These are phyloP conservation scores for Trichoderma atrobrunneum DNA, from an alignment of 2,329 filamentous ascomycete genomes.

Conservation along the genomic window DNA sequence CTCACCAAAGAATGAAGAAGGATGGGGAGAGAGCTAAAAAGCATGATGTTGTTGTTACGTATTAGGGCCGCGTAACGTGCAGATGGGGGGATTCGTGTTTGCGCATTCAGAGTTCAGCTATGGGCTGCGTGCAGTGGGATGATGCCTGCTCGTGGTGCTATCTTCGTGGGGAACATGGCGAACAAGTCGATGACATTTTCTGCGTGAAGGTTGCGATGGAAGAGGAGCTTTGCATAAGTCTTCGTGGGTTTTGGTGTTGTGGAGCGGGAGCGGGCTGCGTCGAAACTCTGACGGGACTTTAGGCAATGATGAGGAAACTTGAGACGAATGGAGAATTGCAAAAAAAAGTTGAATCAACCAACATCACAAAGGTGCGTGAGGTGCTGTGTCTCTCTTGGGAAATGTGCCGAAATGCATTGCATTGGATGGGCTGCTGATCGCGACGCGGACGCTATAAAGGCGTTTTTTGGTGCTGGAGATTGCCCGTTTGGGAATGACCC, in stretches of 20 bases:
- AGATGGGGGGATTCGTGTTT: neutral
- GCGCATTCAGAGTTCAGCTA: conserved; percentile 6
- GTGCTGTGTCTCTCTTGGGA: neutral
- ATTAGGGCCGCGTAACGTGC: neutral
- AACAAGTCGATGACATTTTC: neutral
- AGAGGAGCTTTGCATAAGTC: neutral
- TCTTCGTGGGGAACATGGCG: neutral
- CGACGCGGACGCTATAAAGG: conserved; percentile 1
- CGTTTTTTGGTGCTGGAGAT: neutral
- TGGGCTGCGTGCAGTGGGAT: neutral
- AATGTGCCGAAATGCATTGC: neutral
- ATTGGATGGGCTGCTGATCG: conserved; percentile 1
- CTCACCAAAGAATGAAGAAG: neutral
- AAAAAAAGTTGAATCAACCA: neutral
- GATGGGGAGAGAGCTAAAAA: neutral
- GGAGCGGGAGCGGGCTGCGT: conserved; percentile 1
- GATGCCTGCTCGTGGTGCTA: neutral
- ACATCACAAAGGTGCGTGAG: neutral
- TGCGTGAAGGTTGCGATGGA: neutral
- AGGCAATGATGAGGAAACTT: neutral
- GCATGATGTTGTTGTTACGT: conserved; percentile 1
- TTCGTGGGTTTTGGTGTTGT: neutral
- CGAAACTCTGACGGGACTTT: neutral
- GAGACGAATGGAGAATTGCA: neutral
- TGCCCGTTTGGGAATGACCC: conserved; percentile 2